These are phyloP conservation scores for Aspergillus biplanus DNA, from an alignment of 495 filamentous ascomycete species.

Conservation along the genomic window DNA sequence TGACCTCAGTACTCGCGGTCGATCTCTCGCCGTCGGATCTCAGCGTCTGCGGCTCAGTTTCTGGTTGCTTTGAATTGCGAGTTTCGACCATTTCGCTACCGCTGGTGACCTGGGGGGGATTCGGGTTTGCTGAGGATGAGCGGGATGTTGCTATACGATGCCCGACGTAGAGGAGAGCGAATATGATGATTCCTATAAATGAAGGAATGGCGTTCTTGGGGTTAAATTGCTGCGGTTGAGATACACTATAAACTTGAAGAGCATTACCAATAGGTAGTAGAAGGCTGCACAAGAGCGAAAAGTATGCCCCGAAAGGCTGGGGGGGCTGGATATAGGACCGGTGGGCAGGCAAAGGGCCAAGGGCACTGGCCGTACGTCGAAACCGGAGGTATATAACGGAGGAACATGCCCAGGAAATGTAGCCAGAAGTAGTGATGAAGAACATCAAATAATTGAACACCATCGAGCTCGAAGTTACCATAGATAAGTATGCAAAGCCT, in stretches of 20 bases:
- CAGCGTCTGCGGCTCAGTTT: conserved; percentile 7
- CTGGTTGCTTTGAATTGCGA: not conserved
- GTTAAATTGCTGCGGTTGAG: conserved; percentile 45
- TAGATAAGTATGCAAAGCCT: conserved; percentile 39
- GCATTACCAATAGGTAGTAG: conserved; percentile 57
- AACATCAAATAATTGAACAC: conserved; percentile 58
- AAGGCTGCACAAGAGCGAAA: conserved; percentile 49
- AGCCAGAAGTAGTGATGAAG: conserved; percentile 61
- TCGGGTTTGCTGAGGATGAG: conserved; percentile 1
- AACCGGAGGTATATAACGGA: conserved; percentile 61
- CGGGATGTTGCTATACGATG: conserved; percentile 14
- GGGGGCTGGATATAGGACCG: conserved; percentile 56
- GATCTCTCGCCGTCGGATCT: conserved; percentile 6
- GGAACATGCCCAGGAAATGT: conserved; percentile 63
- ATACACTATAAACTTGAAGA: conserved; percentile 50
- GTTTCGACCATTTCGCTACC: conserved; percentile 4
- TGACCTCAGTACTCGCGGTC: not conserved
- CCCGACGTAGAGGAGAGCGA: conserved; percentile 46
- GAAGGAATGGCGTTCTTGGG: conserved; percentile 56
- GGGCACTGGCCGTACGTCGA: conserved; percentile 45
- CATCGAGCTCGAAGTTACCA: conserved; percentile 33
- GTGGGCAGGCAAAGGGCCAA: conserved; percentile 46
- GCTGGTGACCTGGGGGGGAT: not conserved
- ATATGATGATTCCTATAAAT: conserved; percentile 65
- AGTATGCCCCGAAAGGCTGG: conserved; percentile 58